Percentiles rank a stretch among this genome's conserved stretches.
These are phyloP conservation scores for Avena insularis DNA, from an alignment of 176 grass and related monocot species.

Conservation along the genomic window DNA sequence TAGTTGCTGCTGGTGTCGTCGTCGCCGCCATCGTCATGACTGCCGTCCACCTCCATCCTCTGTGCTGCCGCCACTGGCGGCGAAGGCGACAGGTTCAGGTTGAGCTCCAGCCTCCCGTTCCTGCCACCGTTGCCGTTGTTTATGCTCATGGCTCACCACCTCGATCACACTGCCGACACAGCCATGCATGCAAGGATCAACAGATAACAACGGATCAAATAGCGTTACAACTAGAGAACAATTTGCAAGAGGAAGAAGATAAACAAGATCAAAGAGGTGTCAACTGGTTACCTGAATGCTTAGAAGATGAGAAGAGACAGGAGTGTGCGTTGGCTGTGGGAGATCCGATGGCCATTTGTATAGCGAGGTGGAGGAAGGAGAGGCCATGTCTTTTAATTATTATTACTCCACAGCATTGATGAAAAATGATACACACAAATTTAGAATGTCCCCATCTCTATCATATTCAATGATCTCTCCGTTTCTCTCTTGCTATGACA, in stretches of 20 bases:
- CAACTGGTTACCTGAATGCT: slow-evolving; percentile 19
- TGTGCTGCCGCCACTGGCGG: slow-evolving; percentile 3
- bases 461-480: background rate
- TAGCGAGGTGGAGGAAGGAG: slow-evolving; percentile 45
- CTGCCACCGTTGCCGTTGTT: slow-evolving; percentile 12
- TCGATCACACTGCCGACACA: background rate
- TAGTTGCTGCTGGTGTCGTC: slow-evolving; percentile 31
- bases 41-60: slow-evolving; percentile 36
- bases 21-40: background rate
- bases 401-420: slow-evolving; percentile 41
- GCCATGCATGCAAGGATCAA: background rate
- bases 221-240: background rate
- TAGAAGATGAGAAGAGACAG: slow-evolving; percentile 13
- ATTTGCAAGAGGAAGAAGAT: slow-evolving; percentile 16
- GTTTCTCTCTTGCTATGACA: background rate
- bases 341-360: slow-evolving; percentile 41
- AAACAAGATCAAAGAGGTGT: background rate
- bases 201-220: background rate
- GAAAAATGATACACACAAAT: slow-evolving; percentile 32
- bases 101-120: slow-evolving; percentile 54
- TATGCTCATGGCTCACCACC: slow-evolving; percentile 46
- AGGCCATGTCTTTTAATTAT: slow-evolving; percentile 48
- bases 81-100: slow-evolving; percentile 57
- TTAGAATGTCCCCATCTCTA: background rate
- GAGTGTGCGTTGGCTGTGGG: slow-evolving; percentile 28